Conservation (phyloP, 441 rosid genomes). For the Breynia disticha region DNA sequence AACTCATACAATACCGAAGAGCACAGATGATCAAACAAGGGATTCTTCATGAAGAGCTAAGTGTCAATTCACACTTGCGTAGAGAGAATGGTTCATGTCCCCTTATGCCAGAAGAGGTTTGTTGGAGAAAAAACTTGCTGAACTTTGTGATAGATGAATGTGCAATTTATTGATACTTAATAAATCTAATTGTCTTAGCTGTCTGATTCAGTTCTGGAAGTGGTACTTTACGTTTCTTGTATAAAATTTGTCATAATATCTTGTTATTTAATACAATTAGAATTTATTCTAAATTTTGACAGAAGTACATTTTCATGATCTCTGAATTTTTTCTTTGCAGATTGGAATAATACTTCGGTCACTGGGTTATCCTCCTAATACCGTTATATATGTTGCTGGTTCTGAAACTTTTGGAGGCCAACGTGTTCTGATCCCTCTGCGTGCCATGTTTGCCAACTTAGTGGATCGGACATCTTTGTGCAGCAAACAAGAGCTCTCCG, state of each 20-base stretch:
- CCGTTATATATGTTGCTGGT: slow-evolving; percentile 86
- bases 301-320: neutral
- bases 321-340: slow-evolving; percentile 30
- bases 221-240: no score
- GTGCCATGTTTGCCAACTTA: slow-evolving; percentile 75
- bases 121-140: neutral
- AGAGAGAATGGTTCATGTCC: slow-evolving; percentile 90
- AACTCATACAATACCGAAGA: slow-evolving; percentile 85
- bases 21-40: slow-evolving; percentile 80
- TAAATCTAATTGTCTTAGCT: no score
- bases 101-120: slow-evolving; percentile 98
- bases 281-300: neutral
- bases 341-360: slow-evolving; percentile 88
- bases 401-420: slow-evolving; percentile 97
- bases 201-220: no score
- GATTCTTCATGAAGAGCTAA: slow-evolving; percentile 49
- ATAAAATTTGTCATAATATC: no score
- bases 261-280: no score
- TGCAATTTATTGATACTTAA: no score
- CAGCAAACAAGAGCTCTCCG: slow-evolving; percentile 60
- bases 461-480: slow-evolving; percentile 77
- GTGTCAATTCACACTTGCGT: slow-evolving; percentile 49
- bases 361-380: slow-evolving; percentile 79
- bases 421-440: slow-evolving; percentile 79
- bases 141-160: neutral